Evolutionary conservation across 2,329 filamentous ascomycete species (phyloP), one percentile per base, ranked within the genome.

Genomic region (Phaeophleospora eucalypticola): DNA sequence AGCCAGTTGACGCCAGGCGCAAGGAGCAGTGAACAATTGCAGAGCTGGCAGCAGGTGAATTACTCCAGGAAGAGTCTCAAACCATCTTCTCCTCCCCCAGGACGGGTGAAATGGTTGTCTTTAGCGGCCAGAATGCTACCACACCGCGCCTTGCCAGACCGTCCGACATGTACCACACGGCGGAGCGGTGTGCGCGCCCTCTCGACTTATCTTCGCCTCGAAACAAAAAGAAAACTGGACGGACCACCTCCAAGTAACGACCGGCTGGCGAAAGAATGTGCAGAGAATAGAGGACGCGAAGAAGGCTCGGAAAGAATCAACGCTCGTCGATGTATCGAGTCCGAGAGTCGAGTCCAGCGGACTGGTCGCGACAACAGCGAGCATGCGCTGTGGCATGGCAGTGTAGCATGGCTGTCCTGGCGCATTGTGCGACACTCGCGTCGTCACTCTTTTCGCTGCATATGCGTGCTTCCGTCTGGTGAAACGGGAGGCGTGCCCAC

Each of bases 401-500:
- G n/a, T n/a, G n/a, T 16, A 41, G 24, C 36, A 37, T 37, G 36
- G 35, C 40, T 37, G 45, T 41, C 51, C 45, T 48, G 38, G 52
- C 32, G 38, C 36, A 18, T 18, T 36, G 46, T 53, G 49, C 43
- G 45, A 57, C 54, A 46, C 49, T 52, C 46, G 46, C 40, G 43
- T 41, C 37, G 15, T 42, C 45, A 32, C 36, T 46, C 46, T 55
- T 53, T 49, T 56, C 49, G 54, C 43, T 27, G 44, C 48, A 46
- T 43, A 56, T 57, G 54, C 50, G 41, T 32, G 40, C 34, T 36
- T 32, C 47, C 48, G 41, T 32, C 43, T 52, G n/a, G 54, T 53
- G 41, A 50, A 40, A 55, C 52, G 15, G 32, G 34, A 36, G 47
- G 49, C 44, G 36, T 50, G 44, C 33, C 18, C n/a, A 17, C 43